phyloP scores from a whole-genome alignment of 192 early-diverging fungal species.

The Backusella macrospora region DNA sequence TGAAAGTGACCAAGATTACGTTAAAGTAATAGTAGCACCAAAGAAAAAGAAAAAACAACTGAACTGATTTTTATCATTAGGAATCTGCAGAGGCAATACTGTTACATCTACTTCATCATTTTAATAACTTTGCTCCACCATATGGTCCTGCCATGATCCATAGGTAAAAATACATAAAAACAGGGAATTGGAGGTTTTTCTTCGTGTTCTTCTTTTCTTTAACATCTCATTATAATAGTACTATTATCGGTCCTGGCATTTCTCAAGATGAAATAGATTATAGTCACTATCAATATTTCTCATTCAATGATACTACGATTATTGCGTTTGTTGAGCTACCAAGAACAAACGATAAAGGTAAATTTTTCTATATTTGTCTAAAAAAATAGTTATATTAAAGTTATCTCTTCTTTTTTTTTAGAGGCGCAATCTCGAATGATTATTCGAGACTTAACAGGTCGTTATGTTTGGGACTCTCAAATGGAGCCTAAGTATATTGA shows the following conservation, averaged over 20 bases:
- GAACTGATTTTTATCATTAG: slow-evolving; percentile 30
- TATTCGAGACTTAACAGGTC: slow-evolving; percentile 76
- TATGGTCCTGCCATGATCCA: slow-evolving; percentile 62
- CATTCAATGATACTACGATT: slow-evolving; percentile 71
- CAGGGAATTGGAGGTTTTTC: background rate
- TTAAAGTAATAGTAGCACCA: slow-evolving; percentile 28
- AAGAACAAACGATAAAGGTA: slow-evolving; percentile 43
- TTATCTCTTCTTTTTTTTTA: slow-evolving; percentile 21
- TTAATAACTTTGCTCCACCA: slow-evolving; percentile 66
- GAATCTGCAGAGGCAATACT: slow-evolving; percentile 72
- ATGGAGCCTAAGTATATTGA: slow-evolving; percentile 36
- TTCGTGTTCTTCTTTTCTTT: background rate
- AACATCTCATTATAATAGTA: slow-evolving; percentile 25
- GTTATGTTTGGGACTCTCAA: slow-evolving; percentile 80
- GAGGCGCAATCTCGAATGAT: slow-evolving; percentile 59
- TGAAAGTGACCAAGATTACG: slow-evolving; percentile 34
- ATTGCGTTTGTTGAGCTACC: slow-evolving; percentile 73
- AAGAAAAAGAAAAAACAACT: background rate
- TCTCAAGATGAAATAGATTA: slow-evolving; percentile 42
- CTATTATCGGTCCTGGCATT: slow-evolving; percentile 44
- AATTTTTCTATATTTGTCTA: slow-evolving; percentile 3
- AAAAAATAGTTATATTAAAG: slow-evolving; percentile 8
- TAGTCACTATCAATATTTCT: slow-evolving; percentile 69
- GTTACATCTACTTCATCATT: slow-evolving; percentile 71
- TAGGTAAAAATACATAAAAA: background rate